Conservation (phyloP, 2,329 filamentous ascomycete genomes). For the Aspergillus tanneri region DNA sequence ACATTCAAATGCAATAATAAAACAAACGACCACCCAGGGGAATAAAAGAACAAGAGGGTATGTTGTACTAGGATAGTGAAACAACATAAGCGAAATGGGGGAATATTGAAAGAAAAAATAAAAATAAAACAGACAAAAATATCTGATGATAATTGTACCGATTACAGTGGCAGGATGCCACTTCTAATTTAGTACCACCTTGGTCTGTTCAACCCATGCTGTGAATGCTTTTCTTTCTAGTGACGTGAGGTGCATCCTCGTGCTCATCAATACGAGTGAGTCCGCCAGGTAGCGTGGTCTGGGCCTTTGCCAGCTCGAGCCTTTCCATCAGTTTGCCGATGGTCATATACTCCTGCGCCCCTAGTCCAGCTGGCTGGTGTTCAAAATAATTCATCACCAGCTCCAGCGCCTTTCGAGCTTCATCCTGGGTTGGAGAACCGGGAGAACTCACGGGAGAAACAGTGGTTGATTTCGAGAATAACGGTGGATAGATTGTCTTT, state of each 20-base stretch:
- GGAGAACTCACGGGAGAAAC: slow-evolving; percentile 57
- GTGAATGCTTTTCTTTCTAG: slow-evolving; percentile 50
- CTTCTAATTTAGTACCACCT: too few species aligned
- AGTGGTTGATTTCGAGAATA: slow-evolving; percentile 39
- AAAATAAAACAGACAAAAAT: not conserved
- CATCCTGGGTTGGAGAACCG: slow-evolving; percentile 74
- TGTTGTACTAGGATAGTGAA: slow-evolving; percentile 12
- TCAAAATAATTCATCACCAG: slow-evolving; percentile 80
- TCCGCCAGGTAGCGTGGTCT: slow-evolving; percentile 42
- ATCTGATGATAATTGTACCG: not conserved
- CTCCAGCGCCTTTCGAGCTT: slow-evolving; percentile 77
- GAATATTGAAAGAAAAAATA: slow-evolving; percentile 2
- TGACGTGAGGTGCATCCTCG: slow-evolving; percentile 41
- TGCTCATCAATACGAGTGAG: slow-evolving; percentile 47
- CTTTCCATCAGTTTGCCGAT: slow-evolving; percentile 85
- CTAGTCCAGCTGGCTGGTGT: slow-evolving; percentile 65
- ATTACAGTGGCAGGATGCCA: too few species aligned
- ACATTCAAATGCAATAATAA: slow-evolving; percentile 15
- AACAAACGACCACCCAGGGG: slow-evolving; percentile 15
- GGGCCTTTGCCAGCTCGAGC: slow-evolving; percentile 65
- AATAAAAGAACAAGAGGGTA: slow-evolving; percentile 19
- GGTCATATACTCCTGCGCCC: slow-evolving; percentile 75
- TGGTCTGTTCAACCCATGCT: slow-evolving; percentile 40
- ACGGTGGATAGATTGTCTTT: slow-evolving; percentile 42
- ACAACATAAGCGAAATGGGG: slow-evolving; percentile 6